phyloP scores from a whole-genome alignment of 805 yeast species.

The Lipomyces spencermartinsiae region DNA sequence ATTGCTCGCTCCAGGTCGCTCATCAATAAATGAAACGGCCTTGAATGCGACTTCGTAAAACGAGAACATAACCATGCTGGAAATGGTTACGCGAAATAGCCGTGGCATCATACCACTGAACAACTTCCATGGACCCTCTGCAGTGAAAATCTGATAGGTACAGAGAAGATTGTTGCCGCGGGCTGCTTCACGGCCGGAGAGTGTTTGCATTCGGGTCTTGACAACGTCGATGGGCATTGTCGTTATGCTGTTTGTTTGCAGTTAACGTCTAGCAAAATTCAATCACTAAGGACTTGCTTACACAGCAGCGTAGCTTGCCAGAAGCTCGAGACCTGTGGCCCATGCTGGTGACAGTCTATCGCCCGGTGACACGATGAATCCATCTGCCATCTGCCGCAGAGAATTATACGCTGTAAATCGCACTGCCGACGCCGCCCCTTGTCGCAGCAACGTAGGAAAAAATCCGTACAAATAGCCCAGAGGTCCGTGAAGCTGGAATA shows the following conservation, averaged over 20 bases:
- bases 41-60: constrained; percentile 20
- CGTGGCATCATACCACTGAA: constrained; percentile 33
- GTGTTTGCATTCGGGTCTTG: constrained; percentile 92
- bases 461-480: constrained; percentile 84
- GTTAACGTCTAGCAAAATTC: constrained; percentile 3
- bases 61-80: constrained; percentile 28
- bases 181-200: constrained; percentile 47
- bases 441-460: constrained; percentile 80
- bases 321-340: constrained; percentile 30
- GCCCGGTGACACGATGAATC: constrained; percentile 55
- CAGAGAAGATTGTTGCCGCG: constrained; percentile 46
- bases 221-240: constrained; percentile 93
- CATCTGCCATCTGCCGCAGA: constrained; percentile 63
- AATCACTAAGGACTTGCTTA: constrained; percentile 7
- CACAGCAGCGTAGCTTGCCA: constrained; percentile 43
- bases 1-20: background rate
- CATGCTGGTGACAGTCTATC: constrained; percentile 63
- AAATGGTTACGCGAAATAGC: constrained; percentile 24
- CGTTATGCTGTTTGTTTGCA: constrained; percentile 73
- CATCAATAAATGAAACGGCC: constrained; percentile 5
- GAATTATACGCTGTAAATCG: constrained; percentile 84
- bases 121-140: constrained; percentile 47
- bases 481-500: constrained; percentile 62
- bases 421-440: constrained; percentile 76
- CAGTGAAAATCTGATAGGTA: constrained; percentile 47